Evolutionary conservation across 2,329 filamentous ascomycete genomes (phyloP).

Genomic region (Cadophora sp.): DNA sequence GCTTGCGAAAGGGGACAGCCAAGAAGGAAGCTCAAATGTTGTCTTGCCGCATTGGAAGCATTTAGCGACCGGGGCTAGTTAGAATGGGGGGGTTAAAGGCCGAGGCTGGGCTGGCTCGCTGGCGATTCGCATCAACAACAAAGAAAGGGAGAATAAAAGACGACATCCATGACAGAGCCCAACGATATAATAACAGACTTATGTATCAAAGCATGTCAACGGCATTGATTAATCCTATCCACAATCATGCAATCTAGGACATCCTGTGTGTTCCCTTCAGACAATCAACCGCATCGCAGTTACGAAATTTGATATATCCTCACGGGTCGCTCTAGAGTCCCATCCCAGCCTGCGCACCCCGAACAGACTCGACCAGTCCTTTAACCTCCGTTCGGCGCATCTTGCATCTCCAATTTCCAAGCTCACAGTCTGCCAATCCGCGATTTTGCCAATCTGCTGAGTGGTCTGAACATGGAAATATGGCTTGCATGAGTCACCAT

Average conservation of each 20-base stretch:
- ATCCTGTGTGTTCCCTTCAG: background rate
- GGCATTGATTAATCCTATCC: background rate
- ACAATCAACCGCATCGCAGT: conserved; percentile 11
- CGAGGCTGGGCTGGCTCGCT: background rate
- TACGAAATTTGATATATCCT: conserved; percentile 20
- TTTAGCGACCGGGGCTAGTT: conserved; percentile 11
- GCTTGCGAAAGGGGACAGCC: conserved; percentile 7
- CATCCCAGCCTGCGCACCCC: background rate
- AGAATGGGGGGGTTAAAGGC: background rate
- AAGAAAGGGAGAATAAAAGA: background rate
- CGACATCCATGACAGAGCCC: background rate
- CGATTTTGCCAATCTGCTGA: background rate
- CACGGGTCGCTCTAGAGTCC: background rate
- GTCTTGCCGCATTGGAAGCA: conserved; percentile 8
- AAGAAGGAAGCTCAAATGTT: conserved; percentile 7
- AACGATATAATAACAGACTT: background rate
- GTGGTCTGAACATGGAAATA: background rate
- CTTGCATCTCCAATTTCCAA: background rate
- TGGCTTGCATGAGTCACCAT: background rate
- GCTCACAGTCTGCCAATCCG: background rate
- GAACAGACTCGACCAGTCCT: background rate
- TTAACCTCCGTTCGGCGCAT: background rate
- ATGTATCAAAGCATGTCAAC: background rate
- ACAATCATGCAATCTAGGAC: conserved; percentile 4
- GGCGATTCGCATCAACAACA: background rate